A percentile compares a stretch with the other conserved stretches of the same genome.
Conservation (phyloP, 768 basidiomycete genomes). For the Scleroderma citrinum region DNA sequence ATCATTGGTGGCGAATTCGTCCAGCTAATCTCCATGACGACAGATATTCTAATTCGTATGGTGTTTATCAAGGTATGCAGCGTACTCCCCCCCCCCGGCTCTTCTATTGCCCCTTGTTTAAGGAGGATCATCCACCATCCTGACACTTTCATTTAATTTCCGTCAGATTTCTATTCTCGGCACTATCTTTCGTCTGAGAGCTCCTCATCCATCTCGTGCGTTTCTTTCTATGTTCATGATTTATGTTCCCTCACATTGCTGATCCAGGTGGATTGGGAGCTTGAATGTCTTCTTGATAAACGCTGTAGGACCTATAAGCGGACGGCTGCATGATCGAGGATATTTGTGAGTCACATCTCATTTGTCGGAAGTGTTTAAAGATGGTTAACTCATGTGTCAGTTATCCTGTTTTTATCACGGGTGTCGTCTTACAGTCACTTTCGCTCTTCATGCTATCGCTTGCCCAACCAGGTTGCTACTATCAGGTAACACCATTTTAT, state of each 20-base stretch:
- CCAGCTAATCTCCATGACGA: neutral
- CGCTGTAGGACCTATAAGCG: constrained; percentile 17
- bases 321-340: constrained; percentile 21
- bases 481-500: constrained; percentile 21
- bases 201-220: constrained; percentile 21
- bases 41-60: constrained; percentile 18
- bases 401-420: constrained; percentile 14
- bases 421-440: constrained; percentile 22
- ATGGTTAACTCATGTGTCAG: neutral
- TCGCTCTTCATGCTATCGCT: constrained; percentile 35
- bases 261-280: constrained; percentile 22
- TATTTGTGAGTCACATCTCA: constrained; percentile 23
- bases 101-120: too few relatives aligned
- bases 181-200: constrained; percentile 17
- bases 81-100: too few relatives aligned
- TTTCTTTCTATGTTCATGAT: neutral
- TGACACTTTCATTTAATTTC: neutral
- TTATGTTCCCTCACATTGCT: neutral
- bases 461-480: constrained; percentile 28
- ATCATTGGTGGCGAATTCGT: neutral
- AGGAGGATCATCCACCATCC: too few relatives aligned
- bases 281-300: constrained; percentile 12
- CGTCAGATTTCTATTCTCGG: constrained; percentile 16
- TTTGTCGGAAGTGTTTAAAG: neutral
- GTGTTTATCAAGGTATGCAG: constrained; percentile 22